phyloP scores from a whole-genome alignment of 1,284 basidiomycete species.

The Sanghuangporus baumii region DNA sequence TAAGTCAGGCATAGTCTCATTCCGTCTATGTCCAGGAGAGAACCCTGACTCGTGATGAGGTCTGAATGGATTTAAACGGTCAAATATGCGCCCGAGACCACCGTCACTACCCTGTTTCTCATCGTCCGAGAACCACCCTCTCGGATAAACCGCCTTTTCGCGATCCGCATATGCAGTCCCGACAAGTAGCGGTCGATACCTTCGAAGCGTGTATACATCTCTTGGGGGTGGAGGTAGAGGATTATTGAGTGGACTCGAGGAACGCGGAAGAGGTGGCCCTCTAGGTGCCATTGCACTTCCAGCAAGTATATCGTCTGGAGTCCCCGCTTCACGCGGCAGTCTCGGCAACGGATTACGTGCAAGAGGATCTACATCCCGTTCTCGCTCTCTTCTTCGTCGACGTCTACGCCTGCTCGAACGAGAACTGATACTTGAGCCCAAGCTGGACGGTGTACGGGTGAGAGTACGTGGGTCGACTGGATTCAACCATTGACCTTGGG shows the following conservation, averaged over 20 bases:
- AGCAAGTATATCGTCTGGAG: constrained; percentile 11
- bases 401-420: background rate
- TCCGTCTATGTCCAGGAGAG: constrained; percentile 6
- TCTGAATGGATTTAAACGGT: constrained; percentile 14
- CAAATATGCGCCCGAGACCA: constrained; percentile 8
- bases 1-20: constrained; percentile 8
- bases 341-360: constrained; percentile 12
- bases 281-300: constrained; percentile 10
- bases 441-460: background rate
- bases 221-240: constrained; percentile 12
- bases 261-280: background rate
- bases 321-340: constrained; percentile 10
- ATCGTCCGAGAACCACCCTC: constrained; percentile 13
- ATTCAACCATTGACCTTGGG: background rate
- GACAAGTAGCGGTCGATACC: constrained; percentile 9
- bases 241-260: constrained; percentile 3
- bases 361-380: background rate
- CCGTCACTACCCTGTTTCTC: background rate
- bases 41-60: background rate
- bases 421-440: background rate
- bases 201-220: constrained; percentile 13
- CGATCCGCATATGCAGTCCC: constrained; percentile 10
- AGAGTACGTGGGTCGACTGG: background rate
- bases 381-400: background rate
- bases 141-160: constrained; percentile 11